These are phyloP conservation scores for Didymella arachidicola DNA, from an alignment of 2,329 filamentous ascomycete genomes.

Conservation along the genomic window DNA sequence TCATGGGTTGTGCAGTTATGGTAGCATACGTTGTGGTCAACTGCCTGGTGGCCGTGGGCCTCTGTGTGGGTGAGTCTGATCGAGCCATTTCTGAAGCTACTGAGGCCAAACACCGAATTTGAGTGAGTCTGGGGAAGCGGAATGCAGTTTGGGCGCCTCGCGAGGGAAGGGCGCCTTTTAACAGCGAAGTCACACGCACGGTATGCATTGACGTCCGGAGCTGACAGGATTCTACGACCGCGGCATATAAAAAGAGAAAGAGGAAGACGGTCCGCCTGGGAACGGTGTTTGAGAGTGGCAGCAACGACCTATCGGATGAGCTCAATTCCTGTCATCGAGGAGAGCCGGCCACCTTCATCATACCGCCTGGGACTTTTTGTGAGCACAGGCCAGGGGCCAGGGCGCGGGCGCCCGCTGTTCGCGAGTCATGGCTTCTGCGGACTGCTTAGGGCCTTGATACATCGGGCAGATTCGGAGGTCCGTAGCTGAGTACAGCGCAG, in stretches of 20 bases:
- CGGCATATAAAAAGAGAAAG: constrained; percentile 45
- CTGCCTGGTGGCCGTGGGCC: constrained; percentile 47
- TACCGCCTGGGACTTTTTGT: constrained; percentile 21
- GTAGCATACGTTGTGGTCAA: constrained; percentile 48
- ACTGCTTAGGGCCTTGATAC: constrained; percentile 16
- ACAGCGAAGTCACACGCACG: constrained; percentile 39
- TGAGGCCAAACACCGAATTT: constrained; percentile 45
- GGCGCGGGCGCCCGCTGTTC: constrained; percentile 12
- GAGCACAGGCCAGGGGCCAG: constrained; percentile 13
- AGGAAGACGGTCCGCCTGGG: constrained; percentile 33
- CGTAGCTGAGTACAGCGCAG: constrained; percentile 2
- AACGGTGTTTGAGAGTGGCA: constrained; percentile 27
- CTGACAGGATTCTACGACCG: constrained; percentile 36
- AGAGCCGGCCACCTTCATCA: constrained; percentile 24
- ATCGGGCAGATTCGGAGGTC: constrained; percentile 18
- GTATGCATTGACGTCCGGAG: constrained; percentile 45
- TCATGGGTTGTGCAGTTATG: not conserved
- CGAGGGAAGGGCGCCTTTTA: constrained; percentile 45
- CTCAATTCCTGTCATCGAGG: constrained; percentile 18
- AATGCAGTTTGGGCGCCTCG: constrained; percentile 25
- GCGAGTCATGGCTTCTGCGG: constrained; percentile 20
- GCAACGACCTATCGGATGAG: constrained; percentile 40
- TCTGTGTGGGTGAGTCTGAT: constrained; percentile 46
- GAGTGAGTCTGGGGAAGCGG: constrained; percentile 27
- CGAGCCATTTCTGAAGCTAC: constrained; percentile 47